Percentiles rank a stretch among this genome's conserved stretches.
Evolutionary conservation across 2,329 filamentous ascomycete species (phyloP).

Genomic region (Laburnicola sp.): DNA sequence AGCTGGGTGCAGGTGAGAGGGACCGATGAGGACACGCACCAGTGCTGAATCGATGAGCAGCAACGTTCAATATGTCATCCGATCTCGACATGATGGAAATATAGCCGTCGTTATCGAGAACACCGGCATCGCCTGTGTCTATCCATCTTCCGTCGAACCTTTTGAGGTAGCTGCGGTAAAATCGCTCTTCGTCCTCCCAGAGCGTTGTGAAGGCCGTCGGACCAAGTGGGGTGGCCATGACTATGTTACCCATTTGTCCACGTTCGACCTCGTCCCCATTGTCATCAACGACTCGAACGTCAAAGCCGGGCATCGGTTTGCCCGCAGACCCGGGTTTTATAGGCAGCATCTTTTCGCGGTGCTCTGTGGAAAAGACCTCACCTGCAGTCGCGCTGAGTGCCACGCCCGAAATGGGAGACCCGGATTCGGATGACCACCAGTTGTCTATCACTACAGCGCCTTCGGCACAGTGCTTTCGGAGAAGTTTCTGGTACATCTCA

Average conservation of each 20-base stretch:
- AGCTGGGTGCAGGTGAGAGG: neutral
- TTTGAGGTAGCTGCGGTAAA: conserved; percentile 82
- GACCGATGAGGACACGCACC: conserved; percentile 57
- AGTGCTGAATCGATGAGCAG: conserved; percentile 86
- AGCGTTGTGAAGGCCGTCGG: conserved; percentile 84
- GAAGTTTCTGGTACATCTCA: conserved; percentile 74
- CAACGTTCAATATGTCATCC: conserved; percentile 96
- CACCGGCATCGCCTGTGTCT: conserved; percentile 88
- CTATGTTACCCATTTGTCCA: conserved; percentile 88
- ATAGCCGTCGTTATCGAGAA: conserved; percentile 75
- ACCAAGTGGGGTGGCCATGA: conserved; percentile 77
- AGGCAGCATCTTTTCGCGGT: conserved; percentile 53
- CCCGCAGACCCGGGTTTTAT: conserved; percentile 86
- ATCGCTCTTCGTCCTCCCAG: conserved; percentile 83
- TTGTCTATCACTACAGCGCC: conserved; percentile 69
- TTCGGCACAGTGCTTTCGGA: conserved; percentile 66
- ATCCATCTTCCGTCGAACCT: conserved; percentile 81
- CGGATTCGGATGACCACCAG: conserved; percentile 75
- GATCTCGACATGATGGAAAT: conserved; percentile 65
- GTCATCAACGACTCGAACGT: conserved; percentile 83
- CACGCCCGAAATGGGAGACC: conserved; percentile 68
- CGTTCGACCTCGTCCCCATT: conserved; percentile 69
- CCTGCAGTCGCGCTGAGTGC: conserved; percentile 66
- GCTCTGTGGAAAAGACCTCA: conserved; percentile 53
- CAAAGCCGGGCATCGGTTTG: conserved; percentile 89